These are phyloP conservation scores for Evernia prunastri DNA, from an alignment of 495 filamentous ascomycete genomes.

Conservation along the genomic window DNA sequence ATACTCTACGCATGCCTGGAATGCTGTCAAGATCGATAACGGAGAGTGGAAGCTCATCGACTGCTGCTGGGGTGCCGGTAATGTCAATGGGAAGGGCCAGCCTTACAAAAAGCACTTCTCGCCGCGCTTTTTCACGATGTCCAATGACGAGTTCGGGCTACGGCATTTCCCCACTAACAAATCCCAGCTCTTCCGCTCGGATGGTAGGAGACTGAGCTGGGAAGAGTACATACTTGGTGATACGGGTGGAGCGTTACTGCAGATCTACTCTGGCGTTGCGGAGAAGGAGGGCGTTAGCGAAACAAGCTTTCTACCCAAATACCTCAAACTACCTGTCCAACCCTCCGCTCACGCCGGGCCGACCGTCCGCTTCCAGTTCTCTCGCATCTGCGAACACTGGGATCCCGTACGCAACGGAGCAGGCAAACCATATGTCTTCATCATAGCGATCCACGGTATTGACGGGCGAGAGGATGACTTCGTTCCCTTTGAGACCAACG, in stretches of 20 bases:
- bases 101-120: conserved; percentile 64
- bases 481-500: conserved; percentile 61
- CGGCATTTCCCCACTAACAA: conserved; percentile 69
- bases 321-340: conserved; percentile 51
- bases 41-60: conserved; percentile 90
- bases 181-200: conserved; percentile 60
- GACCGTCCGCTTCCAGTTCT: conserved; percentile 66
- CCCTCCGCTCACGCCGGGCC: conserved; percentile 40
- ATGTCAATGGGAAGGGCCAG: conserved; percentile 40
- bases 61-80: conserved; percentile 85
- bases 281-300: conserved; percentile 58
- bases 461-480: conserved; percentile 63
- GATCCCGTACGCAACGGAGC: conserved; percentile 55
- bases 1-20: conserved; percentile 76
- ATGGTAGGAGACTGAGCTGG: conserved; percentile 54
- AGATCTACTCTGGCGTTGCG: conserved; percentile 45
- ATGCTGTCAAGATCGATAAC: conserved; percentile 76
- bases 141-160: conserved; percentile 75
- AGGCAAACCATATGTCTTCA: conserved; percentile 56
- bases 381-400: conserved; percentile 74
- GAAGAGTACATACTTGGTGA: conserved; percentile 67
- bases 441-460: conserved; percentile 56
- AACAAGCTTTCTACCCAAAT: conserved; percentile 52
- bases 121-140: conserved; percentile 63
- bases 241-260: conserved; percentile 39